Evolutionary conservation across 371 early-diverging fungal genomes (phyloP).

Genomic region (Dichotomocladium elegans): DNA sequence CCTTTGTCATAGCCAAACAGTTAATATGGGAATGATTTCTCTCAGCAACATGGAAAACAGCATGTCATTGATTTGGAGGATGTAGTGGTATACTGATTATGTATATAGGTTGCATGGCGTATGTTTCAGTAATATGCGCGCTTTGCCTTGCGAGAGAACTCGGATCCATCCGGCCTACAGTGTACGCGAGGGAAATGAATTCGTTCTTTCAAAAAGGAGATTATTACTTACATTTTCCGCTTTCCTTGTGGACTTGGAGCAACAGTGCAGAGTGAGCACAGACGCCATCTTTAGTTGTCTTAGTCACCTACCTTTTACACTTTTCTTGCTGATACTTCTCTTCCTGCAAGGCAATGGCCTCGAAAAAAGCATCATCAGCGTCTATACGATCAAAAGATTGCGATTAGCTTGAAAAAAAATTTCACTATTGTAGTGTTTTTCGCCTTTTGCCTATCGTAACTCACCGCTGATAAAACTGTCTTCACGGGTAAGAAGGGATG

Average conservation of each 20-base stretch:
- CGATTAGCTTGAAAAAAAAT: background rate
- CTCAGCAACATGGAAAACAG: no score
- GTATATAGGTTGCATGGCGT: no score
- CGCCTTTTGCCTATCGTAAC: no score
- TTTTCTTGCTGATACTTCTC: background rate
- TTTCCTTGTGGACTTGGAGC: background rate
- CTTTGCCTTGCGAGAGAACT: no score
- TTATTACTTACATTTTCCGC: background rate
- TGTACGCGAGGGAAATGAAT: background rate
- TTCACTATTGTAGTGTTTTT: no score
- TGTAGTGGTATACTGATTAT: no score
- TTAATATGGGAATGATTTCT: no score
- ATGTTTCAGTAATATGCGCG: no score
- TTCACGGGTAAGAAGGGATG: background rate
- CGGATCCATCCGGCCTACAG: background rate
- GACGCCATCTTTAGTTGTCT: background rate
- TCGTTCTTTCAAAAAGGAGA: background rate
- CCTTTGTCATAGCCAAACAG: no score
- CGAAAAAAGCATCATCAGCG: background rate
- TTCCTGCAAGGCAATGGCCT: background rate
- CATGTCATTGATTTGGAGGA: no score
- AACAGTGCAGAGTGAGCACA: background rate
- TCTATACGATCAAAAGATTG: background rate
- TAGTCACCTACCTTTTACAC: background rate
- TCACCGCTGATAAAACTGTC: constrained; percentile 1